Evolutionary conservation across 1,284 basidiomycete genomes (phyloP).

Genomic region (Apiotrichum gamsii): DNA sequence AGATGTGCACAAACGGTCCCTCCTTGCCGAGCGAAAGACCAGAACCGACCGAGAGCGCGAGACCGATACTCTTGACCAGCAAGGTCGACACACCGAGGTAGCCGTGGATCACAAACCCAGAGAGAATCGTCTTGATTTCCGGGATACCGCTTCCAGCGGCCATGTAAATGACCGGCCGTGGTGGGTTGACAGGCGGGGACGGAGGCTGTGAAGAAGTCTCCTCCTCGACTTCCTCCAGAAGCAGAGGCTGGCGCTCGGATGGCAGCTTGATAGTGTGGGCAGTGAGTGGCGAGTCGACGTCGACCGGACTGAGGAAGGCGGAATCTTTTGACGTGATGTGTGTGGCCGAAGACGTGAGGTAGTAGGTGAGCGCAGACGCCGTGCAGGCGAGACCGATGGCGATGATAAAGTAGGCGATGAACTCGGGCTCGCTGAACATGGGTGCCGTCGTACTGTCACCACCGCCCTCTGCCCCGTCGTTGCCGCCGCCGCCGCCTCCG

Average conservation of each 20-base stretch:
- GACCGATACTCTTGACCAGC: constrained; percentile 82
- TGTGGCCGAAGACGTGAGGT: constrained; percentile 78
- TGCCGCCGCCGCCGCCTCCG: constrained; percentile 11
- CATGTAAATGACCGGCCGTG: constrained; percentile 72
- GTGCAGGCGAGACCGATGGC: constrained; percentile 69
- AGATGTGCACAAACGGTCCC: constrained; percentile 95
- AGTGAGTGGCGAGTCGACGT: constrained; percentile 4
- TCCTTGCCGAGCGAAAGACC: constrained; percentile 87
- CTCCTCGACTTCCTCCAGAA: constrained; percentile 7
- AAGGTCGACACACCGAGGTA: constrained; percentile 87
- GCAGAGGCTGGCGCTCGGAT: constrained; percentile 26
- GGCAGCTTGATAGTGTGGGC: constrained; percentile 11
- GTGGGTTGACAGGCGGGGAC: constrained; percentile 13
- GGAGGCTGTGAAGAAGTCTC: too few species aligned
- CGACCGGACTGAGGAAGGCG: constrained; percentile 56
- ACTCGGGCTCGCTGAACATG: constrained; percentile 51
- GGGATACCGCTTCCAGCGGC: constrained; percentile 95
- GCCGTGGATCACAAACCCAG: constrained; percentile 94
- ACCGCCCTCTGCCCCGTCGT: too few species aligned
- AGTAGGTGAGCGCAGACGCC: constrained; percentile 74
- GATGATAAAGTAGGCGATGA: constrained; percentile 64
- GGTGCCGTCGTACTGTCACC: not conserved
- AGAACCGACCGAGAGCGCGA: constrained; percentile 84
- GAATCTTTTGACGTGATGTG: constrained; percentile 84
- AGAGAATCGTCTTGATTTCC: constrained; percentile 93